Conservation (phyloP, 805 yeast species). For the Ogataea saltuana region DNA sequence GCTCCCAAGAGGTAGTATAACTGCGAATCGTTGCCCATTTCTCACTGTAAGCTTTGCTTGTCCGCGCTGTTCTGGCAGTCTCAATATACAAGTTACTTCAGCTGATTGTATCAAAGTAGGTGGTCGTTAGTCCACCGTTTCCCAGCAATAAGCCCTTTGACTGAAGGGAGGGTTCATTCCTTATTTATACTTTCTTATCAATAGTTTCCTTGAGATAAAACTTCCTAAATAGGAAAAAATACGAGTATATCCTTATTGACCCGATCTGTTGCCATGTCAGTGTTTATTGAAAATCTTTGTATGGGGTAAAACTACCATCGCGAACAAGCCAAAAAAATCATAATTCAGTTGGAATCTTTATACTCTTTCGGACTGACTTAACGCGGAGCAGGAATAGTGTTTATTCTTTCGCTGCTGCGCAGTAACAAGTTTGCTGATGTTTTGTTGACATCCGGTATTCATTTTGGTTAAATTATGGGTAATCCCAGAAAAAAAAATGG, state of each 20-base stretch:
- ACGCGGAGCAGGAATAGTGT: neutral
- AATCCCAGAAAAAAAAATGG: neutral
- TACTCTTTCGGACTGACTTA: conserved; percentile 3
- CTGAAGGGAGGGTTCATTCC: neutral
- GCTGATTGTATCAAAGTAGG: no score
- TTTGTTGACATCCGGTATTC: no score
- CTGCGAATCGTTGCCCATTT: conserved; percentile 14
- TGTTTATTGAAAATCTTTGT: conserved; percentile 1
- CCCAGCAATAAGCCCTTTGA: no score
- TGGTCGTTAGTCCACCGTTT: no score
- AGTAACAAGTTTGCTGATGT: no score
- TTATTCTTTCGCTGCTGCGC: no score
- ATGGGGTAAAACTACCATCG: conserved; percentile 5
- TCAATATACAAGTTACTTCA: no score
- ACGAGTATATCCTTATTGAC: conserved; percentile 8
- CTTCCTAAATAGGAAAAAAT: conserved; percentile 26
- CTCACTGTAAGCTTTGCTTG: neutral
- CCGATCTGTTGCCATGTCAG: neutral
- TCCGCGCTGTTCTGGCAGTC: no score
- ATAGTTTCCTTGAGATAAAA: conserved; percentile 4
- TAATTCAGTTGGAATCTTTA: conserved; percentile 6
- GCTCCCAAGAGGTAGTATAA: conserved; percentile 24
- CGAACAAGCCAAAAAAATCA: no score
- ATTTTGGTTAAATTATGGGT: no score
- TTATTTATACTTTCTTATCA: conserved; percentile 8